phyloP scores from a whole-genome alignment of 352 stramenopile species.

The Thalassiosira mediterranea region DNA sequence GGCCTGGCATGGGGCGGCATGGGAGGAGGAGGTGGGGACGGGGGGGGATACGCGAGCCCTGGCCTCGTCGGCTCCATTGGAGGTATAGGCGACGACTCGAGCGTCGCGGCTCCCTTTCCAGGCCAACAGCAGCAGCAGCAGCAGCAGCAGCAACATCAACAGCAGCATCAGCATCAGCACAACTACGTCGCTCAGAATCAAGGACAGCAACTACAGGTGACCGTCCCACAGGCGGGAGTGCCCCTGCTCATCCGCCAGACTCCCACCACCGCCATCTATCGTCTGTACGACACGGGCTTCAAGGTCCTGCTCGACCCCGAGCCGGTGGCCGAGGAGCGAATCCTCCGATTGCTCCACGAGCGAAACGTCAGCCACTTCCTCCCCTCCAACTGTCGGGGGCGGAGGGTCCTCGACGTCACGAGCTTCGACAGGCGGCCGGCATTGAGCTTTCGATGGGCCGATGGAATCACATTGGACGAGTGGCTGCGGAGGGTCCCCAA shows the following conservation, averaged over 20 bases:
- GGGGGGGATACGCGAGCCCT: no score
- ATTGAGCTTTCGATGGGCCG: constrained; percentile 20
- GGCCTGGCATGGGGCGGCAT: no score
- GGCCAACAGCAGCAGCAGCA: no score
- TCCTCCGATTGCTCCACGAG: constrained; percentile 17
- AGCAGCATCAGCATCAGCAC: no score
- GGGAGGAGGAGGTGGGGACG: no score
- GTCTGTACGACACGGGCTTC: constrained; percentile 4
- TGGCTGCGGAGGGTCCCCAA: constrained; percentile 20
- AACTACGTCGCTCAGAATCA: no score
- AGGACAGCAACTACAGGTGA: background rate
- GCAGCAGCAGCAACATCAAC: no score
- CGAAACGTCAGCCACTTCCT: constrained; percentile 14
- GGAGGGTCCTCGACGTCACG: constrained; percentile 18
- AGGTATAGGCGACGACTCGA: no score
- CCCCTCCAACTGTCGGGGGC: background rate
- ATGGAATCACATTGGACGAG: constrained; percentile 34
- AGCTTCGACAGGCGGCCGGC: constrained; percentile 23
- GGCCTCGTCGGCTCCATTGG: no score
- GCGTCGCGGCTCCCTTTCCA: no score
- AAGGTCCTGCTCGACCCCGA: constrained; percentile 10
- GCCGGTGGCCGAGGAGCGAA: constrained; percentile 14
- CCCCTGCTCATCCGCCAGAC: constrained; percentile 7
- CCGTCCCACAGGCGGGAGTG: background rate
- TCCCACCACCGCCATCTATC: constrained; percentile 7